Base-by-base conservation (phyloP, 306 rosid species). In the Ceratonia siliqua region DNA sequence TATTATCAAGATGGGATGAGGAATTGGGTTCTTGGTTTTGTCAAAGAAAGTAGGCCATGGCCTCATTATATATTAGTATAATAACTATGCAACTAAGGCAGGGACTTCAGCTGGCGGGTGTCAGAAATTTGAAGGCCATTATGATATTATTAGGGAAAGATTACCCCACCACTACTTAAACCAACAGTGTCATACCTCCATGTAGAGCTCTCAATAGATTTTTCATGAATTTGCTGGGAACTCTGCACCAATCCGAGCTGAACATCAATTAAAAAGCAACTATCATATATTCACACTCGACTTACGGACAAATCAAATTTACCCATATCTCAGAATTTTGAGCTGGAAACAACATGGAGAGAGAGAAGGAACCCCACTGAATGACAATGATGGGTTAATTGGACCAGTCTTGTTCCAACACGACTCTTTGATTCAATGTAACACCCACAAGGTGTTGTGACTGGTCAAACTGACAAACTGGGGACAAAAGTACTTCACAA, bases 31-130 rank as follows among this genome's bases (percentile, higher is more conserved):
- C 38, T n/a, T 61, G 35, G 38, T 13, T 73, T 68, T 80, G 75
- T 68, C 83, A 80, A 67, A 79, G 21, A 72, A 78, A 27, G 84
- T 42, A 75, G 74, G 84, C 68, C 81, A 62, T 45, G 69, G 33
- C 78, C 55, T 66, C 67, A 43, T 36, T 8, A 41, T 36, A 14
- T 36, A n/a, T 0, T 52, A 10, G 22, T 15, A 30, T 15, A 2
- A 32, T 15, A 24, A 21, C 15, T 25, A 5, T 27, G 3, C 4
- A 25, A 66, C n/a, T 43, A 15, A 66, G 20, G 53, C 28, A 12
- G 18, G 4, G 10, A n/a, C 25, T 15, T 46, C 27, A n/a, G 17
- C 11, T 28, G 27, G 17, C 2, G 28, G 28, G 52, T 9, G 28
- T 41, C 11, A 27, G 39, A 56, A 77, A 68, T 32, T 30, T 24